Evolutionary conservation across 179 eudicot species (phyloP).

Genomic region (Silene noctiflora): DNA sequence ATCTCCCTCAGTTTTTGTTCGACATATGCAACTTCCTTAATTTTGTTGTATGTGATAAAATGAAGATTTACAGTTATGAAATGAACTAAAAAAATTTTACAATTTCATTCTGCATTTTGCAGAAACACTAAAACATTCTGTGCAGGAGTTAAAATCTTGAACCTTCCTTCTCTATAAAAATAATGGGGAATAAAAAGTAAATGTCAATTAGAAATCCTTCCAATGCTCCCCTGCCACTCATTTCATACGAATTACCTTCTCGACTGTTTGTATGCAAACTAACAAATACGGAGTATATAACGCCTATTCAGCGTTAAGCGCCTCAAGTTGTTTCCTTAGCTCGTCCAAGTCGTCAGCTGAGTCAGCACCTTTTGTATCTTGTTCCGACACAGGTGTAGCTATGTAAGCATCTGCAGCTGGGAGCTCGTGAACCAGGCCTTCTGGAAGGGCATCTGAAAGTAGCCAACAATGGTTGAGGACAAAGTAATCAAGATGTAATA

Average conservation of each 20-base stretch:
- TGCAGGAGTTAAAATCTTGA: not conserved
- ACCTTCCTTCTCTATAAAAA: not conserved
- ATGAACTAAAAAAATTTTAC: slow-evolving; percentile 6
- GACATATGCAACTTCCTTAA: not conserved
- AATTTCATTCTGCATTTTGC: not conserved
- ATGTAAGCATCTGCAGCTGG: slow-evolving; percentile 63
- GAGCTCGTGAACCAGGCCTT: slow-evolving; percentile 76
- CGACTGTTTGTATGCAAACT: not conserved
- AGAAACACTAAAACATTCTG: slow-evolving; percentile 15
- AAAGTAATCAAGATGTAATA: not conserved
- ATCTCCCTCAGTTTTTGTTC: no score
- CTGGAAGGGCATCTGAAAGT: slow-evolving; percentile 65
- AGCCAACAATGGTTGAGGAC: not conserved
- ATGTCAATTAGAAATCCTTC: not conserved
- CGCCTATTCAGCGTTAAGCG: slow-evolving; percentile 48
- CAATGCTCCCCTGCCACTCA: not conserved
- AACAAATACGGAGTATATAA: not conserved
- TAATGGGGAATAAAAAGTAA: not conserved
- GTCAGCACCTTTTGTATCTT: slow-evolving; percentile 35
- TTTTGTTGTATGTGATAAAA: not conserved
- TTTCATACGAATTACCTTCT: not conserved
- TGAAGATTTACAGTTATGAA: not conserved
- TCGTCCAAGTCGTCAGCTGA: slow-evolving; percentile 76
- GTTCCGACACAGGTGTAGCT: slow-evolving; percentile 32
- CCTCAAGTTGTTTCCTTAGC: slow-evolving; percentile 76